These are phyloP conservation scores for Nidula microcarpa DNA, from an alignment of 768 basidiomycete genomes.

Conservation along the genomic window DNA sequence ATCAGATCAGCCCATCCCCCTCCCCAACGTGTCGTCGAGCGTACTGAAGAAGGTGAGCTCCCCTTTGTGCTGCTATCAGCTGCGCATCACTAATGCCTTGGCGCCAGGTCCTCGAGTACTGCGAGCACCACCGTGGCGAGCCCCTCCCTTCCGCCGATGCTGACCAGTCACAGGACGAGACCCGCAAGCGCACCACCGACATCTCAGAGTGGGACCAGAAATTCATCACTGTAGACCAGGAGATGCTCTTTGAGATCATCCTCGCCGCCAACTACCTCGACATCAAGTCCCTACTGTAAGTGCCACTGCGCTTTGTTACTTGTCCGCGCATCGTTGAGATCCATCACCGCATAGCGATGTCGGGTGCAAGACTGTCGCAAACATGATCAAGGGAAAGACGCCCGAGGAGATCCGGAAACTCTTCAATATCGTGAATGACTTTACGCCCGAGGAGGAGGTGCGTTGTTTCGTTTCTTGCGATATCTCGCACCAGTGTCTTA, in stretches of 20 bases:
- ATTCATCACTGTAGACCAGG: conserved; percentile 98
- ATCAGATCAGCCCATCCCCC: conserved; percentile 89
- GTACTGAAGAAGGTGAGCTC: conserved; percentile 85
- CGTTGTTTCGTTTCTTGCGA: conserved; percentile 12
- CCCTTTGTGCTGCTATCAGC: background rate
- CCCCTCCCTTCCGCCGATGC: conserved; percentile 86
- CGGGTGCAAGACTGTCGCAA: conserved; percentile 97
- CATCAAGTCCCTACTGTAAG: conserved; percentile 96
- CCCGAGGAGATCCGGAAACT: conserved; percentile 99
- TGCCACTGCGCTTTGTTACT: conserved; percentile 11
- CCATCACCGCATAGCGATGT: conserved; percentile 63
- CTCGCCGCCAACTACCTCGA: conserved; percentile 99
- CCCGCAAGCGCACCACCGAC: conserved; percentile 96
- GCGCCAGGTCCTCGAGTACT: conserved; percentile 93
- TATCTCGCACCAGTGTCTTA: conserved; percentile 6
- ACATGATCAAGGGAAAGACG: conserved; percentile 99
- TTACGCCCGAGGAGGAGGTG: conserved; percentile 99
- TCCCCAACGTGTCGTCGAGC: conserved; percentile 91
- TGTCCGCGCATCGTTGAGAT: background rate
- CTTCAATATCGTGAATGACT: conserved; percentile 97
- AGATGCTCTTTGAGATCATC: conserved; percentile 99
- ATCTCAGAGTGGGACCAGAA: conserved; percentile 99
- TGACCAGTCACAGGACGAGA: conserved; percentile 85
- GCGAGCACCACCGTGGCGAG: conserved; percentile 97
- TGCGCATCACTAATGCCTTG: conserved; percentile 2